Evolutionary conservation across 495 filamentous ascomycete genomes (phyloP), one percentile per base, ranked within the genome.

Genomic region (Aspergillus taichungensis): DNA sequence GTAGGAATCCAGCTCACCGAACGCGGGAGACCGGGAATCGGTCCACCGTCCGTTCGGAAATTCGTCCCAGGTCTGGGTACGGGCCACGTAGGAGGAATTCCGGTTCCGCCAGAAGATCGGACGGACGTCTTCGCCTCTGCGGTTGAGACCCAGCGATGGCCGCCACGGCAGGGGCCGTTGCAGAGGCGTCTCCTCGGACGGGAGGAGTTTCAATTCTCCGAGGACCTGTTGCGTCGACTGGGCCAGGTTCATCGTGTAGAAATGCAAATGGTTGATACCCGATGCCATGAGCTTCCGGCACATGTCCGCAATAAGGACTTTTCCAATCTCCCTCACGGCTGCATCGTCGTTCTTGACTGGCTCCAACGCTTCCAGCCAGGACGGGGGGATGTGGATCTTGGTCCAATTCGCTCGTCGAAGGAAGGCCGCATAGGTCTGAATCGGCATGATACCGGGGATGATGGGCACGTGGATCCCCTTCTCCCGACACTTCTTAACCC

Each of bases 31-130:
- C 42, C 94, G 78, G 30, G 90, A 88, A 65, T 99, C 94, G 63
- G 94, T 94, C 94, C 94, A 99, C 63, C 94, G 85, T 31, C 94
- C 94, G 71, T 99, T 99, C 36, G 94, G 94, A 56, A 95, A 99
- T 59, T 99, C 94, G 53, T 99, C 94, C 94, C 94, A 99, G 52
- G 95, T 90, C 59, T 96, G 88, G 5, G 94, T 99, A 41, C 94
- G 87, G 31, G 83, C 81, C 28, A 99, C 81, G 55, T 99, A 99
- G 2, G 89, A 94, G 43, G 88, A 85, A 58, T 96, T 91, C 18
- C 94, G 83, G 68, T 97, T 95, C 47, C 90, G 83, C 94, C 94
- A 99, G 77, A 97, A 99, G 56, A 99, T 94, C 6, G 94, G 94
- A 36, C 94, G 89, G 36, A 99, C 94, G 60, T 97, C 94, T 68